phyloP scores from a whole-genome alignment of 768 basidiomycete genomes.

The Lenzites betulinus region DNA sequence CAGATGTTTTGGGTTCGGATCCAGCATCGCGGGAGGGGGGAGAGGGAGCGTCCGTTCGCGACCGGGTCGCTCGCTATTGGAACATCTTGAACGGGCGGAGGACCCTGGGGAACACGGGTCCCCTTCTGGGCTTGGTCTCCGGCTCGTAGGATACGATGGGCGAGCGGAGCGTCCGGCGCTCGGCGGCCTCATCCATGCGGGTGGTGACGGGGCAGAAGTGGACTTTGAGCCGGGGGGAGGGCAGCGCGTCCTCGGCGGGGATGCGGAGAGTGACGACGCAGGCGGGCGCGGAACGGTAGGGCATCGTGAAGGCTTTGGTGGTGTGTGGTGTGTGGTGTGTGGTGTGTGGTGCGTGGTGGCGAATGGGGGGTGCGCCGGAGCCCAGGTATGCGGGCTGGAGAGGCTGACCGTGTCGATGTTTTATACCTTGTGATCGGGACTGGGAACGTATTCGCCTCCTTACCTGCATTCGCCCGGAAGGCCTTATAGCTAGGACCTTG shows the following conservation, averaged over 20 bases:
- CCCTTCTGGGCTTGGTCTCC: background rate
- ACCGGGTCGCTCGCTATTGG: background rate
- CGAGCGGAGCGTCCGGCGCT: conserved; percentile 2
- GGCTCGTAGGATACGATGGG: background rate
- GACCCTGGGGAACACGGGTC: background rate
- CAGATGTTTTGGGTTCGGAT: background rate
- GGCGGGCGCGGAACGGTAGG: background rate
- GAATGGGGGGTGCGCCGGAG: background rate
- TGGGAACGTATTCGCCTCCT: background rate
- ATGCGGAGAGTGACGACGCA: conserved; percentile 6
- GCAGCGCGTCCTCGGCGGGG: background rate
- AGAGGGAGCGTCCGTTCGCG: background rate
- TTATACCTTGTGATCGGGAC: background rate
- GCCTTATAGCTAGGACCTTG: too few species aligned
- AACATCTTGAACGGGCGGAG: background rate
- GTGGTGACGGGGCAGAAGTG: conserved; percentile 5
- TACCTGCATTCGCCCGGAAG: background rate
- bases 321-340: too few species aligned
- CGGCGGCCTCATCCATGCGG: background rate
- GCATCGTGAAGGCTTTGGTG: background rate
- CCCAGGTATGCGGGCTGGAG: background rate
- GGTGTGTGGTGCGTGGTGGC: too few species aligned
- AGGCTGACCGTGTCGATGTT: background rate
- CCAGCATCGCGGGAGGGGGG: background rate
- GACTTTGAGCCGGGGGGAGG: background rate